These are phyloP conservation scores for Cercis canadensis DNA, from an alignment of 306 rosid genomes.

Conservation along the genomic window DNA sequence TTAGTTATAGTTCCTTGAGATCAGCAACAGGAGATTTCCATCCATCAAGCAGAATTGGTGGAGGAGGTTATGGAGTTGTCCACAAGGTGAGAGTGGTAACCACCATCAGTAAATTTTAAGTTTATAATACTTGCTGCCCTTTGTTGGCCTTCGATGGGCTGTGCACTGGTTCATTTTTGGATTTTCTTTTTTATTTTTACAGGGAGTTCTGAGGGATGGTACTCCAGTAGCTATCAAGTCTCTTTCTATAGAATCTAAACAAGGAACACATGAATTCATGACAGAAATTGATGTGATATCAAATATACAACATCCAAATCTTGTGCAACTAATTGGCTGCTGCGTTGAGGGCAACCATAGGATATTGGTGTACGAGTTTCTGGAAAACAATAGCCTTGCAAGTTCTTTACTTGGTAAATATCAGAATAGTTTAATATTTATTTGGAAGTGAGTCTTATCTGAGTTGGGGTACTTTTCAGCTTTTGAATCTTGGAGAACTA, in stretches of 20 bases:
- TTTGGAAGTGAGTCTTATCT: not conserved
- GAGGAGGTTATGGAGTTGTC: conserved; percentile 97
- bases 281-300: conserved; percentile 81
- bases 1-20: conserved; percentile 72
- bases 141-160: conserved; percentile 14
- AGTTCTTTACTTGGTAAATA: conserved; percentile 74
- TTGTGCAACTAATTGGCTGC: conserved; percentile 82
- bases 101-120: not conserved
- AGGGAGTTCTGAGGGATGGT: too few relatives aligned
- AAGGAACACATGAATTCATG: conserved; percentile 81
- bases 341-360: conserved; percentile 75
- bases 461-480: conserved; percentile 11
- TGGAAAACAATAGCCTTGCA: conserved; percentile 91
- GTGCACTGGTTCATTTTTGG: not conserved
- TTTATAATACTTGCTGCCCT: conserved; percentile 4
- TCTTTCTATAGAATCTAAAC: conserved; percentile 77
- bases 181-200: conserved; percentile 15
- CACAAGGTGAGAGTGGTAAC: conserved; percentile 60
- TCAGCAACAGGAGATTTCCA: conserved; percentile 85
- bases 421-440: conserved; percentile 20
- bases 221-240: too few relatives aligned
- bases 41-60: conserved; percentile 77
- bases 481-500: not conserved
- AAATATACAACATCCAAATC: conserved; percentile 75
- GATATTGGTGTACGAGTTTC: conserved; percentile 77